Base-by-base conservation (phyloP, 305 asterid species). In the Fraxinus platypoda region DNA sequence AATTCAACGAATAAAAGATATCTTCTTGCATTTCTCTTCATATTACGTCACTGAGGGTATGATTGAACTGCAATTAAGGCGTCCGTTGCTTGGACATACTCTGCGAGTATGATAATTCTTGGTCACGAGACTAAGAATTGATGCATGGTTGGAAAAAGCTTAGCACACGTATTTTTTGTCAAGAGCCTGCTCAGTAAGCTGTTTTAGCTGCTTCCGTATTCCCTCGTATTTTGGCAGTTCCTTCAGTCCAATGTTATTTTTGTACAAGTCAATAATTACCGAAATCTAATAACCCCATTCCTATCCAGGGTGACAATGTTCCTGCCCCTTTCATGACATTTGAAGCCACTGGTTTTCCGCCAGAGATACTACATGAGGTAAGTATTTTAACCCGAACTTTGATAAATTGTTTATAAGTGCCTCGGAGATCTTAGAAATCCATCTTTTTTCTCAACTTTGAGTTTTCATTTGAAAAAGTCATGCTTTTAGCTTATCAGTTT, bases 291-390 rank as follows among this genome's bases (percentile, higher is more conserved):
- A 25, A 28, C 70, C 13, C 3, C 70, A 72, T 81, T 81, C 11
- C 85, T 83, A 73, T 82, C 49, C 86, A 95, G 99, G 99, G 99
- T 6, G 96, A 93, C 84, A 88, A 94, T 87, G 92, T 95, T 82
- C 99, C 99, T 72, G 88, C 94, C 83, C 99, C 99, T 76, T 95
- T 90, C 84, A 95, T 92, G 94, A 90, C 98, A 34, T 95, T 95
- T 87, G 99, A 94, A 59, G 94, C 91, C 37, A 92, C 94, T 66
- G 99, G 98, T 19, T 89, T 95, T 87, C 99, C 99, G 3, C 96
- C 94, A 57, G 98, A 94, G 84, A 81, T 94, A 83, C 92, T 95
- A 72, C 89, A 92, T 81, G 99, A 95, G 97, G 99, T 92, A 88
- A 88, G 95, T 87, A 77, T 80, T 87, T 54, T 88, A 75, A 49